A percentile compares a stretch with the other conserved stretches of the same genome.
phyloP scores from a whole-genome alignment of 2,329 filamentous ascomycete species.

The Claviceps sp. region DNA sequence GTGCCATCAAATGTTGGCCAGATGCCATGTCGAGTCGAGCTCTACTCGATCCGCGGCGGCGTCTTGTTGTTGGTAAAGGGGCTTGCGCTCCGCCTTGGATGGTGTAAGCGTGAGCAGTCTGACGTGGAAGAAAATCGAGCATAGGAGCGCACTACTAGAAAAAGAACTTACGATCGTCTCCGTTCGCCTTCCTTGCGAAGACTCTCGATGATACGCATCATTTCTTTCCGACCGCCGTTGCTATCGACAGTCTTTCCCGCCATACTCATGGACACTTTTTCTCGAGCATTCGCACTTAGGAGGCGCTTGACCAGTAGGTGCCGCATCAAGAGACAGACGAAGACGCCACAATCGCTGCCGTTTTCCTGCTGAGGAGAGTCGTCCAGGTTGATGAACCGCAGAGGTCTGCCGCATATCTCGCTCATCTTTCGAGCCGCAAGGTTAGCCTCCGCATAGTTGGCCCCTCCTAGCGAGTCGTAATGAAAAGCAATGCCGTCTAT shows the following conservation, averaged over 20 bases:
- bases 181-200: constrained; percentile 79
- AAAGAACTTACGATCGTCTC: constrained; percentile 57
- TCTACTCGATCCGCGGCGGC: constrained; percentile 31
- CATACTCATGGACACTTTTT: constrained; percentile 93
- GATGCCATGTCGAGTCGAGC: constrained; percentile 19
- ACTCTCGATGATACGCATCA: constrained; percentile 77
- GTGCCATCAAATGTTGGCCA: constrained; percentile 16
- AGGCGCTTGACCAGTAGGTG: constrained; percentile 80
- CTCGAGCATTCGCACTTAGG: constrained; percentile 60
- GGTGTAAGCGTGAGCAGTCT: not conserved
- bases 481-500: constrained; percentile 90
- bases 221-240: constrained; percentile 69
- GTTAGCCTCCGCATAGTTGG: constrained; percentile 63
- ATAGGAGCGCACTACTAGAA: not conserved
- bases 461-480: constrained; percentile 74
- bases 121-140: not conserved
- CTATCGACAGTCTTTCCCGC: constrained; percentile 74
- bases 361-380: constrained; percentile 90
- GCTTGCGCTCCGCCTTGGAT: constrained; percentile 22
- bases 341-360: constrained; percentile 85
- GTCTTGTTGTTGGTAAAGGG: constrained; percentile 24
- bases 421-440: constrained; percentile 56
- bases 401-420: constrained; percentile 48
- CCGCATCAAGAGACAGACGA: constrained; percentile 89
- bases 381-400: constrained; percentile 67